Evolutionary conservation across 129 eudicot genomes (phyloP), one percentile per base, ranked within the genome.

Genomic region (Artemisia annua): DNA sequence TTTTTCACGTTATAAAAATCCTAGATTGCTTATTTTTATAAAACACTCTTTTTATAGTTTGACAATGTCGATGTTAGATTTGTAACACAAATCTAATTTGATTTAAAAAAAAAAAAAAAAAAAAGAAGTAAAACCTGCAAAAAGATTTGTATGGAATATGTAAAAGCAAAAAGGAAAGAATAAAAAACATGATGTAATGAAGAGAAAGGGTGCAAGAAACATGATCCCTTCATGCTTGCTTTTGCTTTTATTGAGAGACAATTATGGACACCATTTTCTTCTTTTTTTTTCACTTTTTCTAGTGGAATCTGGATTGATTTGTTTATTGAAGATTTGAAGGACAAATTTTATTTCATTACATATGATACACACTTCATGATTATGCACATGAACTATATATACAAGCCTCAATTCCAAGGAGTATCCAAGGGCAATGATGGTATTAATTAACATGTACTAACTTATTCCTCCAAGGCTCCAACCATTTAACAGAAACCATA

Each of bases 151-250:
- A 4, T 71, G 65, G 61, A 71, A 71, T 71, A 78, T 63, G 44
- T 3, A 54, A 78, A 71, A 67, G 73, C 49, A 52, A 46, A 24
- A 63, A 39, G 43, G 26, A 55, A 71, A 56, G 63, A 64, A 72
- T 72, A 71, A 10, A 64, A 78, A 64, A 32, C 53, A 48, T 53
- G 63, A 78, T 78, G 82, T 71, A 78, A 78, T 78, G 82, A 78
- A 78, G 78, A 78, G 66, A 78, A 78, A 78, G 73, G 53, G 82
- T 71, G 73, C 72, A 63, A 54, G 32, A 78, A 78, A 78, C 82
- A 78, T 71, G 73, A 78, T 78, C 68, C 51, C 51, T 63, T 63
- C 68, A 63, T 63, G 67, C 67, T 16, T 28, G 67, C 78, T 71
- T 78, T 71, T 64, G 63, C 81, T 71, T 78, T 78, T 78, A 3